These are phyloP conservation scores for Xylariaceae sp. DNA, from an alignment of 2,329 filamentous ascomycete genomes.

Conservation along the genomic window DNA sequence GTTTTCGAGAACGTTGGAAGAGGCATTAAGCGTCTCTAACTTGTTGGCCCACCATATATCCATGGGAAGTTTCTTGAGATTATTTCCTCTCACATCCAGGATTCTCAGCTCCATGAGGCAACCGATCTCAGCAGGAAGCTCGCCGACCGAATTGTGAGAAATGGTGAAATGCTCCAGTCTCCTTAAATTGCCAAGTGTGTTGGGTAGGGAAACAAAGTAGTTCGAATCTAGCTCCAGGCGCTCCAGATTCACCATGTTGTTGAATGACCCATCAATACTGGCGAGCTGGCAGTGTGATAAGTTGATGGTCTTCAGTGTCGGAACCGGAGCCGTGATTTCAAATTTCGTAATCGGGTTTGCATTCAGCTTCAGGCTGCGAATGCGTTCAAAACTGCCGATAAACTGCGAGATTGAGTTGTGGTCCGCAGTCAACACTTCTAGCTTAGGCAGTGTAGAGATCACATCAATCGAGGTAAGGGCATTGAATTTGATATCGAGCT, in stretches of 20 bases:
- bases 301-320: slow-evolving; percentile 81
- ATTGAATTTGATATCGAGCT: slow-evolving; percentile 95
- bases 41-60: slow-evolving; percentile 96
- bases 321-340: slow-evolving; percentile 70
- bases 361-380: slow-evolving; percentile 83
- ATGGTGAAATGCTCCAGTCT: slow-evolving; percentile 90
- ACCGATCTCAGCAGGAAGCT: slow-evolving; percentile 82
- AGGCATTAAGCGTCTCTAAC: slow-evolving; percentile 88
- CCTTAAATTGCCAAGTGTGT: slow-evolving; percentile 76
- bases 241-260: slow-evolving; percentile 80
- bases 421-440: slow-evolving; percentile 85
- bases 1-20: slow-evolving; percentile 84
- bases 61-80: slow-evolving; percentile 79
- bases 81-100: slow-evolving; percentile 89
- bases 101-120: slow-evolving; percentile 79
- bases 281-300: slow-evolving; percentile 88
- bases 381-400: slow-evolving; percentile 77
- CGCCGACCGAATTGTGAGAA: slow-evolving; percentile 82
- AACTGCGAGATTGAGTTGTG: slow-evolving; percentile 93
- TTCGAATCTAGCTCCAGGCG: slow-evolving; percentile 91
- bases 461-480: slow-evolving; percentile 83
- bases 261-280: slow-evolving; percentile 83
- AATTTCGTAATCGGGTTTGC: slow-evolving; percentile 96
- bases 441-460: slow-evolving; percentile 74
- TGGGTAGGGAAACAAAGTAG: slow-evolving; percentile 86